Conservation (phyloP, 257 asterid genomes). For the Scutellaria baicalensis region DNA sequence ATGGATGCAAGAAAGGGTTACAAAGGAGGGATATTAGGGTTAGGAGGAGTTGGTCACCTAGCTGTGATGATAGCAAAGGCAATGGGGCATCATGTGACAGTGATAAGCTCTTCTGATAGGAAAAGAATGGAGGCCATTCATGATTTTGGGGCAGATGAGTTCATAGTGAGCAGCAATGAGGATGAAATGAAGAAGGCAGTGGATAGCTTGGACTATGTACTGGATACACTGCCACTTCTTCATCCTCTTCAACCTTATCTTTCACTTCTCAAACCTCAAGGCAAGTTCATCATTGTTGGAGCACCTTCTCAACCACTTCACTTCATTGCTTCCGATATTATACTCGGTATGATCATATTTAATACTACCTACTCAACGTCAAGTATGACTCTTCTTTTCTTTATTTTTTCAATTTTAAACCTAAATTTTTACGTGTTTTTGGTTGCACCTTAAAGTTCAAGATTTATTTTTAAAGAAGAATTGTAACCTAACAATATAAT, state of each 20-base stretch:
- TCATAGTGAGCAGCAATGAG: slow-evolving; percentile 17
- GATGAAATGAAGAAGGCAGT: slow-evolving; percentile 23
- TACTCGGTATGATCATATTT: slow-evolving; percentile 25
- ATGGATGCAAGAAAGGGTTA: neutral
- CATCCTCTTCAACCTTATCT: slow-evolving; percentile 25
- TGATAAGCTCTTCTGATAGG: slow-evolving; percentile 35
- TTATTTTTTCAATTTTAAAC: too few relatives aligned
- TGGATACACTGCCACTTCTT: slow-evolving; percentile 37
- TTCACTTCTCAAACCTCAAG: slow-evolving; percentile 29
- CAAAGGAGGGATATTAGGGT: slow-evolving; percentile 32
- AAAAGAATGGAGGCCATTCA: slow-evolving; percentile 29
- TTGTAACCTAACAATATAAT: too few relatives aligned
- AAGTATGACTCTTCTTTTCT: too few relatives aligned
- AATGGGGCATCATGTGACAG: slow-evolving; percentile 49
- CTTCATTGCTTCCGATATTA: slow-evolving; percentile 20
- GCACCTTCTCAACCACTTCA: slow-evolving; percentile 31
- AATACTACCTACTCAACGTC: too few relatives aligned
- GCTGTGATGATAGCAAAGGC: slow-evolving; percentile 44
- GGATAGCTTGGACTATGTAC: slow-evolving; percentile 33
- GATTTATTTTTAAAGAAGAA: too few relatives aligned
- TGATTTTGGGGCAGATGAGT: slow-evolving; percentile 35
- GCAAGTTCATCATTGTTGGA: slow-evolving; percentile 32
- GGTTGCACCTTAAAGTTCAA: too few relatives aligned
- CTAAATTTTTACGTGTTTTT: too few relatives aligned
- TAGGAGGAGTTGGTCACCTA: slow-evolving; percentile 50